Evolutionary conservation across 1,284 basidiomycete genomes (phyloP).

Genomic region (Moniliophthora roreri): DNA sequence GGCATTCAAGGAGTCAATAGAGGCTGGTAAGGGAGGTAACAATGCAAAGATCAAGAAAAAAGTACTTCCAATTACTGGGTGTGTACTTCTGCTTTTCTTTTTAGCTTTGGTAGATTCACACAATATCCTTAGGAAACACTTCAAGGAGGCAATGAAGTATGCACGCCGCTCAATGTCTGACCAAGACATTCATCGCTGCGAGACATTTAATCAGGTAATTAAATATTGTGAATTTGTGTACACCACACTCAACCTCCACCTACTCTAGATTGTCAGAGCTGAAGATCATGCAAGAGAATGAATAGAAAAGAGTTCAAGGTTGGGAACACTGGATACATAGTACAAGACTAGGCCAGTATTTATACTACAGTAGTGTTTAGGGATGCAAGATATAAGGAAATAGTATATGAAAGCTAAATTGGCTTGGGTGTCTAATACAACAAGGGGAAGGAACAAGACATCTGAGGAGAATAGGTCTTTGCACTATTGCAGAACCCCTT

Average conservation of each 20-base stretch:
- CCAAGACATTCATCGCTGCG: slow-evolving; percentile 92
- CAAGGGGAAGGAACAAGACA: no score
- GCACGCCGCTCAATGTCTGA: slow-evolving; percentile 92
- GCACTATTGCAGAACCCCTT: no score
- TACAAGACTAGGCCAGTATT: no score
- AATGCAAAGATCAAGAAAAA: slow-evolving; percentile 72
- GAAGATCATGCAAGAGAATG: no score
- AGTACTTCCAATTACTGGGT: slow-evolving; percentile 93
- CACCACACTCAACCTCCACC: slow-evolving; percentile 8
- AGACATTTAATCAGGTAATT: slow-evolving; percentile 82
- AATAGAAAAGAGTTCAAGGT: no score
- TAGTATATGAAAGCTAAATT: no score
- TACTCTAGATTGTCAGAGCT: no score
- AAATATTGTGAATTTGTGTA: slow-evolving; percentile 2
- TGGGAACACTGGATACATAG: no score
- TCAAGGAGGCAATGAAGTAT: slow-evolving; percentile 97
- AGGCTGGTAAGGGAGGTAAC: slow-evolving; percentile 77
- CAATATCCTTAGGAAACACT: slow-evolving; percentile 70
- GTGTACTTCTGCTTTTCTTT: slow-evolving; percentile 19
- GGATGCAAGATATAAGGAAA: no score
- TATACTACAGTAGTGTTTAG: no score
- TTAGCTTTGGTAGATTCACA: slow-evolving; percentile 5
- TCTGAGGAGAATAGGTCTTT: no score
- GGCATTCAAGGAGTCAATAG: slow-evolving; percentile 94
- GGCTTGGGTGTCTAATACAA: no score